Conservation (phyloP, 192 early-diverging fungal species). For the Gonapodya sp. region DNA sequence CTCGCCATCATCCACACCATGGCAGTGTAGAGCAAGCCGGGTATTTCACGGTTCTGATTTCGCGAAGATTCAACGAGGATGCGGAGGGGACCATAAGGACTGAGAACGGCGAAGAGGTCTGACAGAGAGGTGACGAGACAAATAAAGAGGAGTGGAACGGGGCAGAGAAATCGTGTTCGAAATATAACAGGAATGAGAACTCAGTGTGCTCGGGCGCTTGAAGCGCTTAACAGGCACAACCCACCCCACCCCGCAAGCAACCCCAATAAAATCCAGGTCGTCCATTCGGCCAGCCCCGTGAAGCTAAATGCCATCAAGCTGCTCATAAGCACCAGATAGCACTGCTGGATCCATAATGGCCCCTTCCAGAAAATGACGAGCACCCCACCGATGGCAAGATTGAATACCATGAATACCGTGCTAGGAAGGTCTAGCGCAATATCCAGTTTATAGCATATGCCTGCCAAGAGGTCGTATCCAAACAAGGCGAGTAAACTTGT, state of each 20-base stretch:
- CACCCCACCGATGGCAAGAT: conserved; percentile 61
- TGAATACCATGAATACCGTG: conserved; percentile 69
- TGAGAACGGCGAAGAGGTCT: conserved; percentile 83
- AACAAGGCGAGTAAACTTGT: conserved; percentile 62
- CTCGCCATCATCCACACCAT: conserved; percentile 69
- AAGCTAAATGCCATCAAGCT: conserved; percentile 54
- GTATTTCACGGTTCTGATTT: conserved; percentile 64
- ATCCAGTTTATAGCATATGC: conserved; percentile 24
- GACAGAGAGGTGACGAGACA: not conserved
- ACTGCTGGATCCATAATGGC: conserved; percentile 64
- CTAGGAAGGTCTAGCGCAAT: conserved; percentile 65
- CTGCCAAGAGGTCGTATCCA: conserved; percentile 49
- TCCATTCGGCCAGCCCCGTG: conserved; percentile 46
- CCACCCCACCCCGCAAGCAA: conserved; percentile 74
- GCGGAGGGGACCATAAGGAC: conserved; percentile 77
- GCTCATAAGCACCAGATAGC: conserved; percentile 68
- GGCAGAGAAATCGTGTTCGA: no score
- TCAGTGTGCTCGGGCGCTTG: no score
- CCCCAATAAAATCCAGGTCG: conserved; percentile 73
- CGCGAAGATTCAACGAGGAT: conserved; percentile 68
- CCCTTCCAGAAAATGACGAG: conserved; percentile 75
- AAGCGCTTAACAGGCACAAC: not conserved
- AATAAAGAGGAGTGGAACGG: no score
- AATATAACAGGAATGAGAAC: no score
- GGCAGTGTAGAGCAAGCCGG: conserved; percentile 62